phyloP scores from a whole-genome alignment of 306 rosid genomes.

The Delonix regia region DNA sequence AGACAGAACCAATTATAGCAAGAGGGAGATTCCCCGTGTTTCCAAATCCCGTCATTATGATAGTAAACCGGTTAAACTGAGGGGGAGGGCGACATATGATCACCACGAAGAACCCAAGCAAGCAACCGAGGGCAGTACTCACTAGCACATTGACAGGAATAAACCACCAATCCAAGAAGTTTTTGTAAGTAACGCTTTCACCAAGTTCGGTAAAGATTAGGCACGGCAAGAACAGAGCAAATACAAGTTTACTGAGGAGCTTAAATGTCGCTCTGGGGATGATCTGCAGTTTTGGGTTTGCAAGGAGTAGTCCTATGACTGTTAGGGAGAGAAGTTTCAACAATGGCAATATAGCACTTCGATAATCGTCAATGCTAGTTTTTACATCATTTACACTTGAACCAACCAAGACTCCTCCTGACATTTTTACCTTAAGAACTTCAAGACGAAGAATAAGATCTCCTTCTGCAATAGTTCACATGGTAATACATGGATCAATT shows the following conservation, averaged over 20 bases:
- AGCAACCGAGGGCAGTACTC: constrained; percentile 70
- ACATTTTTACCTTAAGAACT: constrained; percentile 43
- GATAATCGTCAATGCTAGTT: constrained; percentile 53
- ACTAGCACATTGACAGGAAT: constrained; percentile 78
- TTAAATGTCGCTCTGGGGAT: constrained; percentile 75
- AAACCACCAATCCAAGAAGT: constrained; percentile 79
- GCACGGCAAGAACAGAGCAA: constrained; percentile 90
- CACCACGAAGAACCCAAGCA: constrained; percentile 73
- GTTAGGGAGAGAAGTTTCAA: constrained; percentile 73
- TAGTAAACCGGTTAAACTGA: constrained; percentile 60
- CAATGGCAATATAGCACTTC: constrained; percentile 70
- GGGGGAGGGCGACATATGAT: constrained; percentile 80
- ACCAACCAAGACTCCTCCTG: constrained; percentile 42
- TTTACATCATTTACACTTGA: constrained; percentile 28
- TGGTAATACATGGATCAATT: not conserved
- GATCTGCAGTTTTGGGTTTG: constrained; percentile 62
- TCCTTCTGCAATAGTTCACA: constrained; percentile 44
- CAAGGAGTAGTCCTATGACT: constrained; percentile 68
- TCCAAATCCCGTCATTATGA: constrained; percentile 88
- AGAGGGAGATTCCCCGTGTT: constrained; percentile 92
- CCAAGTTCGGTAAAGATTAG: constrained; percentile 84
- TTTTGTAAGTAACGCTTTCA: constrained; percentile 63
- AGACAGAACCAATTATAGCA: constrained; percentile 80
- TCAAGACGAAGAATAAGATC: constrained; percentile 22
- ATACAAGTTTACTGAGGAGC: constrained; percentile 87